Evolutionary conservation across 192 early-diverging fungal genomes (phyloP).

Genomic region (Helicostylum pulchrum): DNA sequence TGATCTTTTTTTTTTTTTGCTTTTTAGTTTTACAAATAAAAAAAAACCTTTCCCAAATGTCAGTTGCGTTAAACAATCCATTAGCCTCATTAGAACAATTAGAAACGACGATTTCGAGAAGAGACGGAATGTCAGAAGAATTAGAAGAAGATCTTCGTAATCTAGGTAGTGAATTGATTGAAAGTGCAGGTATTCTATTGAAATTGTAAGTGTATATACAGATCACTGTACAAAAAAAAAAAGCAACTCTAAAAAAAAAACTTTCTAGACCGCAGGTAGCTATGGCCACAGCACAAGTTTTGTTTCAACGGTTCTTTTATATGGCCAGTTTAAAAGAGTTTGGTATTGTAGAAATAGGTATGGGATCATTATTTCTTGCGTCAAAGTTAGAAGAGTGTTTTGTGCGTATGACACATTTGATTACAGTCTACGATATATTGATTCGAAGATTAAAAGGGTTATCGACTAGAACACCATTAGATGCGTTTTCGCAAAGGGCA

Average conservation of each 20-base stretch:
- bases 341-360: conserved; percentile 63
- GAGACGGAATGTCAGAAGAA: conserved; percentile 55
- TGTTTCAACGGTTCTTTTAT: conserved; percentile 93
- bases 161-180: conserved; percentile 80
- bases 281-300: conserved; percentile 92
- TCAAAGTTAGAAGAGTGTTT: conserved; percentile 83
- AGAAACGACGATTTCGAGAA: conserved; percentile 58
- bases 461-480: conserved; percentile 46
- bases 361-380: conserved; percentile 73
- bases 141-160: conserved; percentile 73
- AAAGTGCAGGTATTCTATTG: conserved; percentile 76
- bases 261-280: conserved; percentile 82
- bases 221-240: background rate
- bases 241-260: background rate
- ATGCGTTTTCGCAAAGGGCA: conserved; percentile 57
- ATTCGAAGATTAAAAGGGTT: conserved; percentile 53
- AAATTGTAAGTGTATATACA: conserved; percentile 54
- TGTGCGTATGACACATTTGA: conserved; percentile 72
- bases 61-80: conserved; percentile 68
- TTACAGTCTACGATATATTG: conserved; percentile 76
- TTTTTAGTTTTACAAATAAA: conserved; percentile 7
- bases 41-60: conserved; percentile 7
- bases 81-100: conserved; percentile 73
- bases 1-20: background rate
- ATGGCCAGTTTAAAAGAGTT: conserved; percentile 71